Evolutionary conservation across 106 monocot genomes (phyloP), one percentile per base, ranked within the genome.

Genomic region (Allium sativum): DNA sequence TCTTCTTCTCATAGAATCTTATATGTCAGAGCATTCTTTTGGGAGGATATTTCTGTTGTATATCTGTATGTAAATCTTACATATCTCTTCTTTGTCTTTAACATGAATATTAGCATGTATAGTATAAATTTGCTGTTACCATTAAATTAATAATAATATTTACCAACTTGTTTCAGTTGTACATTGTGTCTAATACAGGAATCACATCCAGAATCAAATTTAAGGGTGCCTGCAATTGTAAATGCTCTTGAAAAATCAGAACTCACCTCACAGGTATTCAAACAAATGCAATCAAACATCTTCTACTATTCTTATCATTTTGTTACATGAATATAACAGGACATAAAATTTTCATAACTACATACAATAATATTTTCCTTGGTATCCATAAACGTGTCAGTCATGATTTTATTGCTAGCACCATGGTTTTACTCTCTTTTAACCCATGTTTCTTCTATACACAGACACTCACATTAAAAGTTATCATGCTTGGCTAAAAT

Each of bases 221-320:
- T 83, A 71, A 80, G 90, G 73, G 86, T 91, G 18, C 86, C 90
- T 70, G 82, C 86, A 61, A 95, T 90, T 52, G 72, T 90, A 50
- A 69, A 77, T 73, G 81, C 86, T 72, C 90, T 95, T 70, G 86
- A 95, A n/a, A 81, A 73, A 57, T 79, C 82, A 77, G 84, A 95
- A 59, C 90, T 95, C 43, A 81, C 86, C 11, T 52, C 86, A 40
- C 87, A 95, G 90, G 95, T 93, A 13, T 44, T 59, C 21, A 47
- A 44, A 12, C 17, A 44, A 3, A 61, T 2, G 0, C 6, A 10
- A 7, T 14, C 42, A 40, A 31, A 31, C 31, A 3, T 50, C 48
- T 17, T 44, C 59, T 60, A 60, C 10, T 15, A 1, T 60, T 44
- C 44, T 60, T 42, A 10, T 10, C 11, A 21, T 58, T 42, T 43